These are phyloP conservation scores for Venturia effusa DNA, from an alignment of 2,329 filamentous ascomycete species.

Conservation along the genomic window DNA sequence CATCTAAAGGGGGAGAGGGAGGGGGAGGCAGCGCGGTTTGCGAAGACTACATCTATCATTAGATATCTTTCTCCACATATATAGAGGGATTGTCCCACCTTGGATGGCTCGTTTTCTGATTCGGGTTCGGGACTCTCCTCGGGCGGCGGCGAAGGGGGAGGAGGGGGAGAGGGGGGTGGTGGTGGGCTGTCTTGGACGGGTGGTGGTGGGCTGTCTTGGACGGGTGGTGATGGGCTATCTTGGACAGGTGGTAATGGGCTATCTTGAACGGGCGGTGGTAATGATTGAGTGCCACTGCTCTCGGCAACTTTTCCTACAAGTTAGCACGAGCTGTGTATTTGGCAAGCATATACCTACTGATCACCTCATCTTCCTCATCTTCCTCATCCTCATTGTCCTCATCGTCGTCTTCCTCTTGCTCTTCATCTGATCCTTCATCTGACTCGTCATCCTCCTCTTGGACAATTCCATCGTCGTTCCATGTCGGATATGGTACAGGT, in stretches of 20 bases:
- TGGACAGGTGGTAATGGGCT: too few relatives aligned
- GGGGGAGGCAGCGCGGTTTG: slow-evolving; percentile 6
- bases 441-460: neutral
- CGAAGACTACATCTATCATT: slow-evolving; percentile 9
- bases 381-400: slow-evolving; percentile 6
- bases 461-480: neutral
- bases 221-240: neutral
- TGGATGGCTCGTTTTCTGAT: neutral
- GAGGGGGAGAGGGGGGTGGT: neutral
- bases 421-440: slow-evolving; percentile 4
- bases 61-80: slow-evolving; percentile 6
- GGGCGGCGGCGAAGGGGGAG: neutral
- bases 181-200: too few relatives aligned
- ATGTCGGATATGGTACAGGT: neutral
- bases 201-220: neutral
- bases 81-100: neutral
- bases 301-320: neutral
- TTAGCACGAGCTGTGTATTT: neutral
- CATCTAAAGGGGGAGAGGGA: neutral
- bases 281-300: slow-evolving; percentile 3
- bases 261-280: neutral
- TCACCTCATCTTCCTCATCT: too few relatives aligned
- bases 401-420: neutral
- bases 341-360: neutral
- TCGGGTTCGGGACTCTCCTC: neutral